Evolutionary conservation across 768 basidiomycete genomes (phyloP).

Genomic region (Podaxis sp.): DNA sequence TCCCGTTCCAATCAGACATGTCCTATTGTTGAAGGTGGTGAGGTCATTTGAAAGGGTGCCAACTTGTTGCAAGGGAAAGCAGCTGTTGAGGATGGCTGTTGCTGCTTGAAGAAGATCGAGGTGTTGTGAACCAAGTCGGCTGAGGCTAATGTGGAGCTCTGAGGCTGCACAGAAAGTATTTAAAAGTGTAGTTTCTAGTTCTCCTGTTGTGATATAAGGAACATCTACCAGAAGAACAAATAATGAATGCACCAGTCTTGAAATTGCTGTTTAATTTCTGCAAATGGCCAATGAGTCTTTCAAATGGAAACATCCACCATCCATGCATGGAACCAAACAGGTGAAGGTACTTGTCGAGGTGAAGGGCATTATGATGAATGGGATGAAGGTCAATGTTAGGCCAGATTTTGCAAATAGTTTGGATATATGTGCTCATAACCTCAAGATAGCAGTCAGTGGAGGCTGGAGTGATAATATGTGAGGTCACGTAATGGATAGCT

Average conservation of each 20-base stretch:
- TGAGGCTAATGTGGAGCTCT: neutral
- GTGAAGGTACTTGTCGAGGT: constrained; percentile 32
- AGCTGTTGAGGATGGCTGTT: neutral
- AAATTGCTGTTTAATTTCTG: constrained; percentile 33
- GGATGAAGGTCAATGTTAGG: constrained; percentile 15
- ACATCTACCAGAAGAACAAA: neutral
- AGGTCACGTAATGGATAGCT: constrained; percentile 18
- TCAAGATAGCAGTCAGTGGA: constrained; percentile 14
- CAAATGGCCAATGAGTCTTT: constrained; percentile 34
- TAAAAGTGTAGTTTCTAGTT: constrained; percentile 6
- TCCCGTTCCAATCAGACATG: no score
- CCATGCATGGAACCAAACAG: constrained; percentile 33
- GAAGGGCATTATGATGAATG: constrained; percentile 30
- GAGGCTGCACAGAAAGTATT: neutral
- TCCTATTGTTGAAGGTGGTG: no score
- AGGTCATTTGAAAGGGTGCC: no score
- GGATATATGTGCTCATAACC: constrained; percentile 17
- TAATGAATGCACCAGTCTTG: constrained; percentile 21
- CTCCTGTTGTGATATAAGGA: neutral
- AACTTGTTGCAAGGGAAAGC: neutral
- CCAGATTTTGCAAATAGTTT: constrained; percentile 10
- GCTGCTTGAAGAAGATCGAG: neutral
- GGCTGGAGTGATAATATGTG: constrained; percentile 14
- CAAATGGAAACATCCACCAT: constrained; percentile 42
- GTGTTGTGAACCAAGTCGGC: neutral